These are phyloP conservation scores for Brachypodium distachyon DNA, from an alignment of 202 grass and related monocot genomes.

Conservation along the genomic window DNA sequence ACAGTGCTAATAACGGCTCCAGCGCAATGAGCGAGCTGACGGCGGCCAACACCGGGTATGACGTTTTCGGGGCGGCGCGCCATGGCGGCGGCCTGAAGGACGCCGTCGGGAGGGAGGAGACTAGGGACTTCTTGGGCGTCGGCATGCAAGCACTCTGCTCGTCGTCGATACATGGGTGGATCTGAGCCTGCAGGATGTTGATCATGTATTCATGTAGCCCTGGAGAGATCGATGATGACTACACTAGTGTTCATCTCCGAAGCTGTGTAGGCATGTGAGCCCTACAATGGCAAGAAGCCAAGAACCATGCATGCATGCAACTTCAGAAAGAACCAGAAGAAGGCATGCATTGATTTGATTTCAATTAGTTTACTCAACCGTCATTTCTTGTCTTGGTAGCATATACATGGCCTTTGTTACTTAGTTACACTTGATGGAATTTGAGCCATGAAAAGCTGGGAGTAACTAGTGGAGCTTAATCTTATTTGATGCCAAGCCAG, in stretches of 20 bases:
- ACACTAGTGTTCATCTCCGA: neutral
- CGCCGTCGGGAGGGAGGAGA: conserved; percentile 56
- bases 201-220: neutral
- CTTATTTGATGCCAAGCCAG: neutral
- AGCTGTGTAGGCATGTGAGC: neutral
- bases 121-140: conserved; percentile 94
- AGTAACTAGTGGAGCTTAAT: neutral
- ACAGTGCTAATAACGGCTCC: conserved; percentile 16
- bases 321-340: neutral
- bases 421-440: neutral
- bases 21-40: conserved; percentile 28
- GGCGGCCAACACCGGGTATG: conserved; percentile 18
- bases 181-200: conserved; percentile 22
- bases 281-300: neutral
- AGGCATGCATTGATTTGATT: neutral
- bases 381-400: neutral
- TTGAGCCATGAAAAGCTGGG: neutral
- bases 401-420: neutral
- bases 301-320: neutral
- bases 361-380: neutral
- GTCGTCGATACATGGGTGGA: conserved; percentile 65
- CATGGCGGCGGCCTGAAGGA: conserved; percentile 36
- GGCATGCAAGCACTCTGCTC: conserved; percentile 61
- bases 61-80: conserved; percentile 32
- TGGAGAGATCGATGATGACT: neutral